Percentiles rank a stretch among this genome's conserved stretches.
Evolutionary conservation across 225 moss, liverwort and hornwort species (phyloP).

Genomic region (Physcomitrium patens): DNA sequence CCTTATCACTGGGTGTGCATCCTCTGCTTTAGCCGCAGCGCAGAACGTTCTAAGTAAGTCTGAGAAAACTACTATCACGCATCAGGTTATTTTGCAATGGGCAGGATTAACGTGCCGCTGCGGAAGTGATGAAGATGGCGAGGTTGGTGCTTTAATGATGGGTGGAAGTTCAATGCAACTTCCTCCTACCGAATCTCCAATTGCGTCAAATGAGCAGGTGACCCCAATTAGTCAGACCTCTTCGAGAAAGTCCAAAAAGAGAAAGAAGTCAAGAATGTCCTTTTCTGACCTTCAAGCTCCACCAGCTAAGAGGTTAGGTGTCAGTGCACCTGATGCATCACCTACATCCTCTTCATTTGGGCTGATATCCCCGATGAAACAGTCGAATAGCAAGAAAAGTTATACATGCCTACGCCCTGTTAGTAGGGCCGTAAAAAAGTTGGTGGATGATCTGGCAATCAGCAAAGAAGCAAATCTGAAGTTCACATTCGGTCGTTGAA

Average conservation of each 20-base stretch:
- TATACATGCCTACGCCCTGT: slow-evolving; percentile 58
- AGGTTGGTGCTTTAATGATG: slow-evolving; percentile 28
- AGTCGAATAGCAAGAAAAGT: slow-evolving; percentile 29
- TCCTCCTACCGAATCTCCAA: slow-evolving; percentile 26
- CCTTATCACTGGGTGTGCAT: slow-evolving; percentile 55
- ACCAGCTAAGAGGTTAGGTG: slow-evolving; percentile 40
- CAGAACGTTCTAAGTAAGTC: slow-evolving; percentile 55
- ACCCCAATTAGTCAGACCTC: slow-evolving; percentile 21
- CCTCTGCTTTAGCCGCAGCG: slow-evolving; percentile 56
- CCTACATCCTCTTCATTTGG: slow-evolving; percentile 25
- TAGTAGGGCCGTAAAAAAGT: slow-evolving; percentile 40
- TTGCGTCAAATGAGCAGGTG: slow-evolving; percentile 24
- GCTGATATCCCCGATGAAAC: slow-evolving; percentile 61
- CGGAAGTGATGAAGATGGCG: slow-evolving; percentile 48
- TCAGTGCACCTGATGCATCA: slow-evolving; percentile 28
- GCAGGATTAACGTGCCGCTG: slow-evolving; percentile 66
- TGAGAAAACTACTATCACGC: slow-evolving; percentile 60
- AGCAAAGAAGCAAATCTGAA: slow-evolving; percentile 38
- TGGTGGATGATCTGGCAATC: slow-evolving; percentile 37
- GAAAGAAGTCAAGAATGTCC: slow-evolving; percentile 52
- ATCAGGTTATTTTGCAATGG: slow-evolving; percentile 60
- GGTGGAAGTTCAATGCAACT: slow-evolving; percentile 38
- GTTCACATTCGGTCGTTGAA: slow-evolving; percentile 25
- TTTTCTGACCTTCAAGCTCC: slow-evolving; percentile 30
- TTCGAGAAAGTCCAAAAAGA: slow-evolving; percentile 44